These are phyloP conservation scores for Castanea mollissima DNA, from an alignment of 306 rosid genomes.

Conservation along the genomic window DNA sequence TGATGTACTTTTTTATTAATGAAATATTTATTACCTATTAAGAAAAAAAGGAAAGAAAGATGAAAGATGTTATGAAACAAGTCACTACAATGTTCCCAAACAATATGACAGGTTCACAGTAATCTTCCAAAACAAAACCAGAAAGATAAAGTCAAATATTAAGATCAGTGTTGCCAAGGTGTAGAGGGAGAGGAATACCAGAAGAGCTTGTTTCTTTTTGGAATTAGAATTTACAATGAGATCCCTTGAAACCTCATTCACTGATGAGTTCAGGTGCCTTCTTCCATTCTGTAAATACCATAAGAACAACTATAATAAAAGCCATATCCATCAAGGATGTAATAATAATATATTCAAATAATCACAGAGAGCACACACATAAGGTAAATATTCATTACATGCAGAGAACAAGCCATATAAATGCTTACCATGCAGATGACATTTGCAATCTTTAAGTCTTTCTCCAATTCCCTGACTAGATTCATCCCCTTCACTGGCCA, in stretches of 20 bases:
- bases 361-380: slow-evolving; percentile 18
- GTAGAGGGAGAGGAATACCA: slow-evolving; percentile 53
- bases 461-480: slow-evolving; percentile 97
- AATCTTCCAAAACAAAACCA: slow-evolving; percentile 1
- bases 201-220: slow-evolving; percentile 86
- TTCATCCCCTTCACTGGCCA: slow-evolving; percentile 99
- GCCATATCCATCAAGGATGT: slow-evolving; percentile 11
- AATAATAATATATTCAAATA: not conserved
- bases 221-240: slow-evolving; percentile 86
- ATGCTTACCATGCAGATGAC: slow-evolving; percentile 92
- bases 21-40: too few species aligned
- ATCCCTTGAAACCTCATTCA: slow-evolving; percentile 97
- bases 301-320: slow-evolving; percentile 24
- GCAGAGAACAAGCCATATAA: slow-evolving; percentile 13
- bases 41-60: not conserved
- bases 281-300: slow-evolving; percentile 84
- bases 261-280: slow-evolving; percentile 84
- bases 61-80: not conserved
- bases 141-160: slow-evolving; percentile 17
- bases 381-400: slow-evolving; percentile 10
- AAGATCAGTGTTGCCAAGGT: slow-evolving; percentile 6
- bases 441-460: slow-evolving; percentile 92
- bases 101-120: not conserved
- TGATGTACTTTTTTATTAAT: too few species aligned
- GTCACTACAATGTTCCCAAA: not conserved